phyloP scores from a whole-genome alignment of 2,329 filamentous ascomycete species.

The Pleomassaria siparia region DNA sequence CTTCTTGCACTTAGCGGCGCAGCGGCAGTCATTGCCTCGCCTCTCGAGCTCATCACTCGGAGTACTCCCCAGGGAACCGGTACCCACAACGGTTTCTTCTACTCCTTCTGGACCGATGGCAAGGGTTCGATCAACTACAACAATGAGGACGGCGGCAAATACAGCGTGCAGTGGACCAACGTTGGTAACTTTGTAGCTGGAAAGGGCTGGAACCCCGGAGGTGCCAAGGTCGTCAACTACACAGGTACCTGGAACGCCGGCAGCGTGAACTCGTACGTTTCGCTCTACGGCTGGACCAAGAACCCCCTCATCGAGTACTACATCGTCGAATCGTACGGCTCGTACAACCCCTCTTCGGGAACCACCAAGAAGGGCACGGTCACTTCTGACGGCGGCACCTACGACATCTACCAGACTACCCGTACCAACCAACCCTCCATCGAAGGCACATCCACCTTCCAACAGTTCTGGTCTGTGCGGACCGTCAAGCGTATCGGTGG shows the following conservation, averaged over 20 bases:
- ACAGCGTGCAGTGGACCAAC: constrained; percentile 52
- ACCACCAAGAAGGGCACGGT: constrained; percentile 54
- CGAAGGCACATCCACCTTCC: constrained; percentile 57
- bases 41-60: constrained; percentile 26
- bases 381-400: constrained; percentile 54
- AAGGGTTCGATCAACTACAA: constrained; percentile 54
- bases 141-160: constrained; percentile 54
- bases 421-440: constrained; percentile 57
- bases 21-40: constrained; percentile 28
- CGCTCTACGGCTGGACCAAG: constrained; percentile 61
- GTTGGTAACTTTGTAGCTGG: constrained; percentile 59
- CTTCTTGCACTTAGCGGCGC: constrained; percentile 29
- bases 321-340: constrained; percentile 57
- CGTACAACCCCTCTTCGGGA: constrained; percentile 52
- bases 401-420: constrained; percentile 54
- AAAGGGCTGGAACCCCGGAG: constrained; percentile 61
- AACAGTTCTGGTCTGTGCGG: constrained; percentile 58
- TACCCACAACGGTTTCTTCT: constrained; percentile 35
- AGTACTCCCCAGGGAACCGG: constrained; percentile 27
- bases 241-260: constrained; percentile 49
- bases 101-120: constrained; percentile 61
- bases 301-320: constrained; percentile 62
- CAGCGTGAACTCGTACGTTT: constrained; percentile 55
- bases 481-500: constrained; percentile 51
- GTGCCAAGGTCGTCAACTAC: constrained; percentile 53